Evolutionary conservation across 139 green algal genomes (phyloP).

Genomic region (Raphidocelis subcapitata): DNA sequence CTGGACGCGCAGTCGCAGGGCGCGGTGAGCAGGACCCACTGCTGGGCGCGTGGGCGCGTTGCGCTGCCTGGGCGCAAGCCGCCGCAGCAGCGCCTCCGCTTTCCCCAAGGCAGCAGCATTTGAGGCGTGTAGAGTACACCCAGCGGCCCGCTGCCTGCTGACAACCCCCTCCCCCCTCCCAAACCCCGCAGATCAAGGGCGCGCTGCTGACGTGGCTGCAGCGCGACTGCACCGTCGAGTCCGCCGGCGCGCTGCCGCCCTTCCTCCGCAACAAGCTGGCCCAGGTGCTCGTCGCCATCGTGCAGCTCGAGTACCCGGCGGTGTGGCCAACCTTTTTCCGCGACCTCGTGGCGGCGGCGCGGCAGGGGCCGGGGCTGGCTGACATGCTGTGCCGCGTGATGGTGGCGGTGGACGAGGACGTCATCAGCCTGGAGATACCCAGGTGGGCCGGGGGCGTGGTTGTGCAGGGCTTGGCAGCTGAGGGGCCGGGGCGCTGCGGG

Average conservation of each 20-base stretch:
- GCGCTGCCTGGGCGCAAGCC: neutral
- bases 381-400: conserved; percentile 93
- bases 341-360: conserved; percentile 48
- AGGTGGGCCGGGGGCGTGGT: conserved; percentile 22
- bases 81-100: no score
- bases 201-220: conserved; percentile 62
- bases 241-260: conserved; percentile 35
- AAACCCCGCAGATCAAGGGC: conserved; percentile 31
- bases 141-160: no score
- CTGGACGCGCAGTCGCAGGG: conserved; percentile 20
- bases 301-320: conserved; percentile 75
- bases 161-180: no score
- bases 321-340: conserved; percentile 88
- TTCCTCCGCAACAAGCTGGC: conserved; percentile 96
- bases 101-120: no score
- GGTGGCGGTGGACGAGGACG: conserved; percentile 85
- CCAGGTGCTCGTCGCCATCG: conserved; percentile 52
- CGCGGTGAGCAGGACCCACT: conserved; percentile 23
- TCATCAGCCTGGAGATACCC: conserved; percentile 89
- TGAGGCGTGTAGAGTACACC: no score
- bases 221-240: conserved; percentile 42
- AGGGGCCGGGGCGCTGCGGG: no score
- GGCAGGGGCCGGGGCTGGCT: conserved; percentile 54
- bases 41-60: neutral
- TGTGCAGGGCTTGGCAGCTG: no score